These are phyloP conservation scores for Phialophora chinensis DNA, from an alignment of 2,329 filamentous ascomycete genomes.

Conservation along the genomic window DNA sequence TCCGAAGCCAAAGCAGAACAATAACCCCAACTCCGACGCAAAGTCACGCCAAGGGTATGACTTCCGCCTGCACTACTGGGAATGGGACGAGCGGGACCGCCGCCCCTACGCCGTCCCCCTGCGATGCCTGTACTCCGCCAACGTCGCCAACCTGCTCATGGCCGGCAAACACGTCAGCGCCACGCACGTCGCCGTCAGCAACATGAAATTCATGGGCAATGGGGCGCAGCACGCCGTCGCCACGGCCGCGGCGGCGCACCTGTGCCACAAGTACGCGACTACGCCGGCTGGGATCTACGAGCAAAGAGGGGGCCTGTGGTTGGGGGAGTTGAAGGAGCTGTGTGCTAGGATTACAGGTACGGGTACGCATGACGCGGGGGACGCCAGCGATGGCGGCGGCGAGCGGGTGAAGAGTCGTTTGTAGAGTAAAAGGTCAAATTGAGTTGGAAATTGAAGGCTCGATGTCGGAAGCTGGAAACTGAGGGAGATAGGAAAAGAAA, in stretches of 20 bases:
- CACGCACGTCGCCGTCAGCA: conserved; percentile 14
- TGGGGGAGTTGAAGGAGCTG: background rate
- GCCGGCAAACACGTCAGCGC: conserved; percentile 23
- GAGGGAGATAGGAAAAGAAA: too few species aligned
- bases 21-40: background rate
- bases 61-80: conserved; percentile 21
- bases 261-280: conserved; percentile 10
- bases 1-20: background rate
- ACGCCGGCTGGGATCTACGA: conserved; percentile 2
- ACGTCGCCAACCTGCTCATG: conserved; percentile 20
- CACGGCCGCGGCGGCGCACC: conserved; percentile 9
- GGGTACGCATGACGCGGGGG: too few species aligned
- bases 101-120: conserved; percentile 14
- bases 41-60: conserved; percentile 1
- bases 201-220: conserved; percentile 18
- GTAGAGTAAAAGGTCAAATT: background rate
- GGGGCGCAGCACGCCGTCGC: conserved; percentile 17
- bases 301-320: background rate
- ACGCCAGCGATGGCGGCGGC: background rate
- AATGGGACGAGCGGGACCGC: conserved; percentile 23
- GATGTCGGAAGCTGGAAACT: too few species aligned
- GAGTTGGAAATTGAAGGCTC: too few species aligned
- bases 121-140: conserved; percentile 17
- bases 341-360: background rate
- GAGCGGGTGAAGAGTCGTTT: background rate